Conservation (phyloP, 352 stramenopile species). For the Globisporangium sylvaticum region DNA sequence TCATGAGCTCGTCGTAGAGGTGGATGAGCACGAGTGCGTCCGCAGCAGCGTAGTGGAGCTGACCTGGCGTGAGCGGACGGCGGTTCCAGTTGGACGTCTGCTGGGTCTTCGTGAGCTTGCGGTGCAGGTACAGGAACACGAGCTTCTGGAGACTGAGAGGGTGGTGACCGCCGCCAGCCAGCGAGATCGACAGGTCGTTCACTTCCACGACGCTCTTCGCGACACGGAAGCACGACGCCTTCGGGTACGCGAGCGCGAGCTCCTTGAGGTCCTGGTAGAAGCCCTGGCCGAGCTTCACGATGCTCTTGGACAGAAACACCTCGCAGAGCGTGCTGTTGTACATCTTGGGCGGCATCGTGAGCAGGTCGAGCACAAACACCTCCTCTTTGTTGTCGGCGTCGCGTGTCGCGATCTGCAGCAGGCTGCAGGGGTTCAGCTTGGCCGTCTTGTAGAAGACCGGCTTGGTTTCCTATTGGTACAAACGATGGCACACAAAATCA, state of each 20-base stretch:
- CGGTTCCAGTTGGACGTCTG: slow-evolving; percentile 79
- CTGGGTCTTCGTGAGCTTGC: slow-evolving; percentile 69
- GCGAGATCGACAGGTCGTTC: slow-evolving; percentile 64
- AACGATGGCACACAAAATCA: slow-evolving; percentile 12
- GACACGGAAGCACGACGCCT: slow-evolving; percentile 63
- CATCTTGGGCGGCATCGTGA: slow-evolving; percentile 43
- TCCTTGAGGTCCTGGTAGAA: slow-evolving; percentile 65
- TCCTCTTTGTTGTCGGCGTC: slow-evolving; percentile 45
- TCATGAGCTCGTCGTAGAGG: slow-evolving; percentile 54
- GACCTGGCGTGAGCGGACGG: slow-evolving; percentile 42
- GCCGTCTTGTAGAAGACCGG: slow-evolving; percentile 44
- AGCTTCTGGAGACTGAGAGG: slow-evolving; percentile 75
- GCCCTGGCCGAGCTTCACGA: slow-evolving; percentile 66
- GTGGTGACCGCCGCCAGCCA: slow-evolving; percentile 39
- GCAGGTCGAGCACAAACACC: slow-evolving; percentile 73
- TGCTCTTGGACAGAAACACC: slow-evolving; percentile 59
- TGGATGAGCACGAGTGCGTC: slow-evolving; percentile 73
- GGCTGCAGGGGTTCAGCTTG: slow-evolving; percentile 37
- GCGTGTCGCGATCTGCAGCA: slow-evolving; percentile 67
- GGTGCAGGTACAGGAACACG: slow-evolving; percentile 66
- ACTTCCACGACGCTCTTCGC: slow-evolving; percentile 67
- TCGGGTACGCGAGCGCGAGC: slow-evolving; percentile 53
- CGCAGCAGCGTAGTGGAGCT: slow-evolving; percentile 69
- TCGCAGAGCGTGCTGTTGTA: slow-evolving; percentile 58
- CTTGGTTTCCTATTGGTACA: slow-evolving; percentile 53